Evolutionary conservation across 2,329 filamentous ascomycete genomes (phyloP), one percentile per base, ranked within the genome.

Genomic region (Aurifilum marmelostoma): DNA sequence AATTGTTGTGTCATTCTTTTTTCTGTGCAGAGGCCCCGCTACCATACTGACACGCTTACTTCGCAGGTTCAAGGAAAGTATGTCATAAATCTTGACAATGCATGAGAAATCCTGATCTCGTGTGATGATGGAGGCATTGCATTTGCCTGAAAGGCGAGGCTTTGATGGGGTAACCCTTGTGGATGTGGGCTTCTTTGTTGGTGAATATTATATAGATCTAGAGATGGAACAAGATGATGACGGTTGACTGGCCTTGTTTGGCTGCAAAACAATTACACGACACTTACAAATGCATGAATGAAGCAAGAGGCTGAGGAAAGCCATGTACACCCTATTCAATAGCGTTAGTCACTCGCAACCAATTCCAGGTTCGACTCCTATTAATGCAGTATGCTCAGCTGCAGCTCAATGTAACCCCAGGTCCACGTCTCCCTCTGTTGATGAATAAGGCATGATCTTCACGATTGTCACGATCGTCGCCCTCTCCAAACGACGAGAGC

Each of bases 41-140:
- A 6, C n/a, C 0, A 65, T 67, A 41, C 62, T 71, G 27, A 71
- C 56, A 24, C 1, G 32, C 4, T 60, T 1, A 8, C 2, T 32
- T 16, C 7, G 8, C 43, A 71, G 70, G 62, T 71, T 1, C 67
- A 64, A 58, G 68, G 70, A 24, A 71, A 71, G 37, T 71, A 71
- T 24, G 65, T 71, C 1, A 69, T 71, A 16, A 62, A 70, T 24
- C 43, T 71, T 14, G 61, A 69, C n/a, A 61, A 65, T 21, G 66
- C 59, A 12, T 68, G 32, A 68, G 8, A 7, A 2, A n/a, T 21
- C 27, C 12, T 21, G 11, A 24, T 6, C 11, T 21, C 18, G 29
- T 18, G 18, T 60, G 18, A 37, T 21, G 24, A 6, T 16, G 1
- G 7, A 54, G 24, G 11, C 27, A 54, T 54, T 12, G 11, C 24